Base-by-base conservation (phyloP, 2,329 filamentous ascomycete genomes). In the Fusarium floridanum region DNA sequence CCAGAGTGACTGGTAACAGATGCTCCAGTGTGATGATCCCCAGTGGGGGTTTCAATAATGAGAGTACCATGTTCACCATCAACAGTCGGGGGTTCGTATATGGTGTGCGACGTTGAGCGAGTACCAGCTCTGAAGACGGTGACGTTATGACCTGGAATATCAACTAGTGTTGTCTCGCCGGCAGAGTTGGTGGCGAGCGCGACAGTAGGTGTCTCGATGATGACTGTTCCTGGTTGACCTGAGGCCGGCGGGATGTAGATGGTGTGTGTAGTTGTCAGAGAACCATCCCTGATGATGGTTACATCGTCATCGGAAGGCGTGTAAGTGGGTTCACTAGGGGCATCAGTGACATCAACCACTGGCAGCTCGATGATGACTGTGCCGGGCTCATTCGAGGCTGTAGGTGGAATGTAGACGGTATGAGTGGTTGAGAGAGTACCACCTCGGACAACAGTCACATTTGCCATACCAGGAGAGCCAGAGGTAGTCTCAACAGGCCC, bases 341-440 rank as follows among this genome's bases (percentile, higher is more conserved):
- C 22, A 24, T 57, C 34, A 1, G 55, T 37, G 20, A 57, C 7
- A 17, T 3, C 34, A 8, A 16, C 55, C 0, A 24, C 20, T 4
- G 71, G 65, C 6, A 61, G 66, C 20, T 69, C 64, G 6, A 74
- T 16, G 5, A 74, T 69, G 3, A 74, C 32, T 0, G 71, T 74
- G 0, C 72, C 72, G 3, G 71, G 56, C 6, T 72, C 71, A 1
- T 53, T 43, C 7, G 20, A 39, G 0, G 67, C 71, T 1, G 71
- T 53, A 5, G 71, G 71, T 1, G 71, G 62, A 14, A 67, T 50
- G 0, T 73, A 73, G 4, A 74, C 10, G 0, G 71, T 73, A 0
- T 56, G 64, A 4, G 71, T 61, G 2, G 53, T 68, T 9, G 67
- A 67, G 1, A n/a, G 27, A 3, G 71, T 20, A 11, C 67, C 71